Percentiles rank a stretch among this genome's conserved stretches.
Conservation (phyloP, 2,329 filamentous ascomycete genomes). For the Setomelanomma holmii region DNA sequence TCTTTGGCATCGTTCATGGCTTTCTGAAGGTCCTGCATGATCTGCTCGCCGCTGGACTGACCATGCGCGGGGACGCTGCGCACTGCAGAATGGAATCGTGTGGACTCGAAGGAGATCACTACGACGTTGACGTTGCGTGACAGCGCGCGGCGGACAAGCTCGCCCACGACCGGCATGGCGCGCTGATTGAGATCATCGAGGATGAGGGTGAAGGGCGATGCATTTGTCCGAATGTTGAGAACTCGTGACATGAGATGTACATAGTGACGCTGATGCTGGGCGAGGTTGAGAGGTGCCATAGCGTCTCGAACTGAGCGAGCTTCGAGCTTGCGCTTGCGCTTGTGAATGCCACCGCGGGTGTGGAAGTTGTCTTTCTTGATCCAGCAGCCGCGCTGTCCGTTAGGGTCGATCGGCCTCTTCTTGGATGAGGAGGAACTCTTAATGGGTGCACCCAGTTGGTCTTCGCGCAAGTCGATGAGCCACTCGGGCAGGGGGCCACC, state of each 20-base stretch:
- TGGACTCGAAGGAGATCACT: slow-evolving; percentile 78
- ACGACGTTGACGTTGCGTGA: slow-evolving; percentile 68
- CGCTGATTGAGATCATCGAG: slow-evolving; percentile 87
- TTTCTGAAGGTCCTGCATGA: slow-evolving; percentile 21
- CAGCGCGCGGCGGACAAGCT: slow-evolving; percentile 74
- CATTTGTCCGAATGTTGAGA: slow-evolving; percentile 76
- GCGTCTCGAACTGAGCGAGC: slow-evolving; percentile 11
- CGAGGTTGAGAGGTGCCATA: slow-evolving; percentile 29
- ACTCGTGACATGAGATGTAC: slow-evolving; percentile 83
- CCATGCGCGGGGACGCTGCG: slow-evolving; percentile 70
- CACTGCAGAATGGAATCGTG: slow-evolving; percentile 69
- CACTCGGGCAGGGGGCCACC: slow-evolving; percentile 9
- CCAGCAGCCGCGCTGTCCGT: slow-evolving; percentile 13
- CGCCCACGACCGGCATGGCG: slow-evolving; percentile 71
- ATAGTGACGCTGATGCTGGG: slow-evolving; percentile 81
- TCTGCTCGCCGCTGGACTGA: slow-evolving; percentile 67
- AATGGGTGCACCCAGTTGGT: too few relatives aligned
- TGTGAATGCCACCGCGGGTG: slow-evolving; percentile 11
- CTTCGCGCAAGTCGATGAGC: slow-evolving; percentile 12
- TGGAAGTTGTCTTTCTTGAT: slow-evolving; percentile 25
- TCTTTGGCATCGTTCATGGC: slow-evolving; percentile 32
- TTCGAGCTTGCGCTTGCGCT: slow-evolving; percentile 21
- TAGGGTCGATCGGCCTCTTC: not conserved
- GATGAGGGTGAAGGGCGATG: slow-evolving; percentile 85
- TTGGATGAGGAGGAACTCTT: too few relatives aligned